A percentile compares a stretch with the other conserved stretches of the same genome.
Conservation (phyloP, 2,329 filamentous ascomycete species). For the Phoma sp. region DNA sequence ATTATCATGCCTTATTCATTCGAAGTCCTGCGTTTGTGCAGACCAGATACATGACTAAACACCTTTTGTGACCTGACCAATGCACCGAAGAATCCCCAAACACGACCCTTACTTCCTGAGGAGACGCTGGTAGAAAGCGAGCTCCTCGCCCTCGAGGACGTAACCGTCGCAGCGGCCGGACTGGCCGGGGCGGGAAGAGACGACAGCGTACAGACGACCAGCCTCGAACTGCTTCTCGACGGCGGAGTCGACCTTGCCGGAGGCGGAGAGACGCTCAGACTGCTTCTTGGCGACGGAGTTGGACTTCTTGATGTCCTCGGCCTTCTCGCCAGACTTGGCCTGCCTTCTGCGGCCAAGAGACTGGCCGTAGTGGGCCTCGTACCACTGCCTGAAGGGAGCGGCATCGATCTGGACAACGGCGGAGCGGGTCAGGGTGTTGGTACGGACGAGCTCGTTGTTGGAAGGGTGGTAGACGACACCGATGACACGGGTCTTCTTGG, state of each 20-base stretch:
- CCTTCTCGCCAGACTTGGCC: conserved; percentile 74
- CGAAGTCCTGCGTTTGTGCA: conserved; percentile 47
- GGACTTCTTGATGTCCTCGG: conserved; percentile 94
- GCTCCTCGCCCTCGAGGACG: conserved; percentile 98
- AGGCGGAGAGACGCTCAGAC: conserved; percentile 78
- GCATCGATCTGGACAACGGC: conserved; percentile 99
- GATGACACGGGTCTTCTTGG: conserved; percentile 99
- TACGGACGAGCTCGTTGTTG: conserved; percentile 99
- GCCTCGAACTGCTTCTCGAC: conserved; percentile 99
- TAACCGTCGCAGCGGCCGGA: conserved; percentile 96
- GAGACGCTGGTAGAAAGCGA: conserved; percentile 99
- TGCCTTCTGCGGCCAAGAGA: conserved; percentile 88
- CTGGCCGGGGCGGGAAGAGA: conserved; percentile 94
- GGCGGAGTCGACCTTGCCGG: conserved; percentile 90
- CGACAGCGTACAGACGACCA: conserved; percentile 92
- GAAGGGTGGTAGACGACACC: conserved; percentile 98
- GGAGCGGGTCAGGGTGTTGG: conserved; percentile 99
- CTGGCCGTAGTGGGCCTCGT: conserved; percentile 99
- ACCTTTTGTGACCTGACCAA: conserved; percentile 52
- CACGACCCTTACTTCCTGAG: conserved; percentile 84
- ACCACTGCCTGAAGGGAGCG: conserved; percentile 99
- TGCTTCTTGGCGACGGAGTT: conserved; percentile 97
- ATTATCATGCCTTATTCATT: conserved; percentile 49
- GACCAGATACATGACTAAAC: conserved; percentile 52
- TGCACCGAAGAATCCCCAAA: conserved; percentile 51